Evolutionary conservation across 495 filamentous ascomycete species (phyloP), one percentile per base, ranked within the genome.

Genomic region (Echria macrotheca): DNA sequence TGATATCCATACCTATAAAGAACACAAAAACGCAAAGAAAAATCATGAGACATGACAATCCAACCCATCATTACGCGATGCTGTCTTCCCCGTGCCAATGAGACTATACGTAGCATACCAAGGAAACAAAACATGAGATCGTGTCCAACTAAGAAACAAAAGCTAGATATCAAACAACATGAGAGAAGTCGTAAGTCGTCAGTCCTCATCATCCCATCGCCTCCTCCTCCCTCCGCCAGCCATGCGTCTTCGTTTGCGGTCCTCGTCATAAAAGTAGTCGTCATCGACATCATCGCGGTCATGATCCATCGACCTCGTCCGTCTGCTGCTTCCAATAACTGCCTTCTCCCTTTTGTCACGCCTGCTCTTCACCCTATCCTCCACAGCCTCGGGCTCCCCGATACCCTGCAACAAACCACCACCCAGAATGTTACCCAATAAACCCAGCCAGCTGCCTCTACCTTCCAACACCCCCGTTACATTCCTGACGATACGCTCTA

Each of bases 381-480:
- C 47, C 3, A 7, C n/a, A n/a, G n/a, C 32, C 19, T n/a, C 19
- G 2, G 26, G 43, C 12, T 29, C 39, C 8, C 24, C 51, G 14
- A 31, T 29, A 8, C 52, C 55, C n/a, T 60, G 10, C 54, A 65
- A 42, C 40, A 65, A 32, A 4, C 50, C 44, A 1, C 65, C 60
- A 19, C 58, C 53, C 32, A 66, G 23, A 6, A 64, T 25, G 2
- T 54, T 60, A 7, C 63, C 54, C 4, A 67, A 14, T 50, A 65
- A 33, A 8, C 63, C 56, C 39, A 58, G 31, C 57, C 60, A 62
- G 7, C 57, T 60, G 0, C 57, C 55, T 21, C 38, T 46, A 0
- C 61, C 61, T 48, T 65, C 63, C 50, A 69, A 25, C 23, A 64
- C 63, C 1, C 60, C 65, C 29, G 64, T 66, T 1, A 69, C 65